Evolutionary conservation across 441 rosid genomes (phyloP).

Genomic region (Populus hybrid): DNA sequence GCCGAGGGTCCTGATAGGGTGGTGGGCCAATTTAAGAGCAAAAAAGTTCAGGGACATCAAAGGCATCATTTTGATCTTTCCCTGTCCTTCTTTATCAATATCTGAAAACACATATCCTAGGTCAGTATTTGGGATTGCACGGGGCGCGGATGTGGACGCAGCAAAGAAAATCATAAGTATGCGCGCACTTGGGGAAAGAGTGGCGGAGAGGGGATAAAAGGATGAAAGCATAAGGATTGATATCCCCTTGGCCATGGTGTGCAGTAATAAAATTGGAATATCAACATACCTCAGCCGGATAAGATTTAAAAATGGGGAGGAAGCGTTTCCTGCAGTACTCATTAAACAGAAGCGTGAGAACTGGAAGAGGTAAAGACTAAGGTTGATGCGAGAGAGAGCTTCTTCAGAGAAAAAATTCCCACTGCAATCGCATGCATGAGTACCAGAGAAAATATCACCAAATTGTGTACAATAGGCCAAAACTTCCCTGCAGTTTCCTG

Average conservation of each 20-base stretch:
- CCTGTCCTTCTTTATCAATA: constrained; percentile 71
- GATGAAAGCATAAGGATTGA: not conserved
- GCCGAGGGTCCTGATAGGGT: constrained; percentile 86
- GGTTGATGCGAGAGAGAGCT: constrained; percentile 67
- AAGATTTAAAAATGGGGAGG: constrained; percentile 68
- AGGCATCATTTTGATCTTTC: constrained; percentile 51
- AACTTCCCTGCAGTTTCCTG: constrained; percentile 87
- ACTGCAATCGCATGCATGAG: constrained; percentile 92
- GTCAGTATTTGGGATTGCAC: not conserved
- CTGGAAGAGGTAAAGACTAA: constrained; percentile 71
- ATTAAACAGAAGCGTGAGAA: constrained; percentile 81
- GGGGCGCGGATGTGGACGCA: no score
- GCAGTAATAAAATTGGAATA: not conserved
- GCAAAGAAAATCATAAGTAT: not conserved
- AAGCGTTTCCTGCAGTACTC: constrained; percentile 97
- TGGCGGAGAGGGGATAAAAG: not conserved
- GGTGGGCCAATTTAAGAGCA: constrained; percentile 42
- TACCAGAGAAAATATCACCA: constrained; percentile 82
- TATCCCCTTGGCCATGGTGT: not conserved
- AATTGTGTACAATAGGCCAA: constrained; percentile 94
- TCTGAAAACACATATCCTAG: constrained; percentile 37
- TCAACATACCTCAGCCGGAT: constrained; percentile 78
- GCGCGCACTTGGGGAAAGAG: not conserved
- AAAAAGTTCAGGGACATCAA: constrained; percentile 59
- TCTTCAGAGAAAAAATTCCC: constrained; percentile 80